Percentiles rank a stretch among this genome's conserved stretches.
phyloP scores from a whole-genome alignment of 2,329 filamentous ascomycete species.

The Exophiala bonariae region DNA sequence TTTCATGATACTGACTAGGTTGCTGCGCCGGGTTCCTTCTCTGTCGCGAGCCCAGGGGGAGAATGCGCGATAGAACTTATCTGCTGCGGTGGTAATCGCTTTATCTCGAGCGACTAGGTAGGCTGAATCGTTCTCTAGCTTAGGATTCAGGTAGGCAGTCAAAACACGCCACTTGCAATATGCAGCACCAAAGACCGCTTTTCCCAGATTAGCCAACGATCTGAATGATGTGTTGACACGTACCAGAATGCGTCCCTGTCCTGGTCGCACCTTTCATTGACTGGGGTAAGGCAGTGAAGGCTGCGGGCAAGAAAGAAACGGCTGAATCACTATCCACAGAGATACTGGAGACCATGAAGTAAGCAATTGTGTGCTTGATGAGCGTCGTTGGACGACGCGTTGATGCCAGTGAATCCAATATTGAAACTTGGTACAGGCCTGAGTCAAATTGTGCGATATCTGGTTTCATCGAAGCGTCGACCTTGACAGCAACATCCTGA shows the following conservation, averaged over 20 bases:
- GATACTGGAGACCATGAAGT: slow-evolving; percentile 6
- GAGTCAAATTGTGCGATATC: slow-evolving; percentile 2
- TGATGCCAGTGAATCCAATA: not conserved
- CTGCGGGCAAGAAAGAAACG: too few species aligned
- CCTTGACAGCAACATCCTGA: not conserved
- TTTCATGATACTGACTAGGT: slow-evolving; percentile 2
- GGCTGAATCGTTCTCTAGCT: not conserved
- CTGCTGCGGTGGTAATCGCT: not conserved
- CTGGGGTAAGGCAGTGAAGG: not conserved
- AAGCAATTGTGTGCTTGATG: slow-evolving; percentile 6
- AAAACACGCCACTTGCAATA: slow-evolving; percentile 5
- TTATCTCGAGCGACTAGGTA: slow-evolving; percentile 3
- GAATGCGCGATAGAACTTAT: slow-evolving; percentile 4
- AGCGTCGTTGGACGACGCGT: slow-evolving; percentile 1
- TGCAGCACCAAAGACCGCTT: not conserved
- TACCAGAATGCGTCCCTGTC: not conserved
- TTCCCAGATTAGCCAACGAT: not conserved
- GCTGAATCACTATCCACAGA: not conserved
- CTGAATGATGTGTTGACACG: not conserved
- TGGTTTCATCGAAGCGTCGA: not conserved
- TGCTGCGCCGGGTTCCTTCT: not conserved
- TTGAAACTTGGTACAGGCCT: not conserved
- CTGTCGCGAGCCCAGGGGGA: slow-evolving; percentile 4
- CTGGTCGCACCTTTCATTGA: not conserved
- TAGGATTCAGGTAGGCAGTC: slow-evolving; percentile 1